These are phyloP conservation scores for Ganoderma multipileum DNA, from an alignment of 1,284 basidiomycete species.

Conservation along the genomic window DNA sequence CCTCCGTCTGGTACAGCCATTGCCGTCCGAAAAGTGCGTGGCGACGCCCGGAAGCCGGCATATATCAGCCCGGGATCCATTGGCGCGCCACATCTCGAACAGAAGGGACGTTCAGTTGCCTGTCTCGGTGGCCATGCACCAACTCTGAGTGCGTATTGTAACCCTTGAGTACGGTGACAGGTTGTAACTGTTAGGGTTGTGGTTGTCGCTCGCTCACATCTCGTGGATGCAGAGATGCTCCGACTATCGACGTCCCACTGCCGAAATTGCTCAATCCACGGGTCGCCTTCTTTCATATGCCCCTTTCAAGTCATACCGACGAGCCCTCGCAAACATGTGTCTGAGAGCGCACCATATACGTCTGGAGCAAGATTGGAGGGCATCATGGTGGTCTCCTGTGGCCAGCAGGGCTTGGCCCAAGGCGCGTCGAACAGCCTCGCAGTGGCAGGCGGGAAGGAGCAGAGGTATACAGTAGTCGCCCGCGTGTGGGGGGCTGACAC, in stretches of 20 bases:
- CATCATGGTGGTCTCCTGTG: constrained; percentile 2
- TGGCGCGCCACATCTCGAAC: background rate
- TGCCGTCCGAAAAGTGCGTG: constrained; percentile 5
- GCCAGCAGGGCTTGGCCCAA: background rate
- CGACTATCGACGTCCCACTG: background rate
- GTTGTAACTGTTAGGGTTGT: constrained; percentile 5
- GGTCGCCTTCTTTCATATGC: constrained; percentile 17
- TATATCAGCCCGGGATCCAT: constrained; percentile 6
- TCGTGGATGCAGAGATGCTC: background rate
- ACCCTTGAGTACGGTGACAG: background rate
- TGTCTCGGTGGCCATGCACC: background rate
- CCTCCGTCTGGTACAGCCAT: background rate
- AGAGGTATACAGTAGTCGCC: background rate
- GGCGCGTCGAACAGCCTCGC: constrained; percentile 5
- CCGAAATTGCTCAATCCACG: background rate
- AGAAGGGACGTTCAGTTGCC: constrained; percentile 2
- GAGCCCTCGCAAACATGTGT: background rate
- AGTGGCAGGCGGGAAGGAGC: background rate
- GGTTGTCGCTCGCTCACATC: background rate
- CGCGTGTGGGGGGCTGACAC: background rate
- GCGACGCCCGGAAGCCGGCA: constrained; percentile 14
- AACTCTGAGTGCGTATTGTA: background rate
- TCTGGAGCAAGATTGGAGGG: background rate
- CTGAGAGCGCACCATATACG: background rate
- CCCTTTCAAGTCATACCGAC: constrained; percentile 8